These are phyloP conservation scores for Funneliformis caledonium DNA, from an alignment of 371 early-diverging fungal species.

Conservation along the genomic window DNA sequence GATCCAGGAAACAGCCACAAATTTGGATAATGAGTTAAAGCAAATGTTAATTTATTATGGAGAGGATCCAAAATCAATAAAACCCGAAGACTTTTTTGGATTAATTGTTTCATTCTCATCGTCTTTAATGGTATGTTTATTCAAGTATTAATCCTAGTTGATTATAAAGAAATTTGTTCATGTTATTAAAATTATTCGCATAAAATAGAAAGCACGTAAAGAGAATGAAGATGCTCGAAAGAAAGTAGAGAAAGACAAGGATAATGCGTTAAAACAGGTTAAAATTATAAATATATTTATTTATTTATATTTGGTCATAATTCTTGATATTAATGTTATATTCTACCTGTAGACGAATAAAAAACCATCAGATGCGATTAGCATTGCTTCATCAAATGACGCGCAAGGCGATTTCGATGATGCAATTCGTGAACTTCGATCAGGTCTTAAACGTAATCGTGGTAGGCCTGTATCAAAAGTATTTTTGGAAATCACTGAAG, in stretches of 20 bases:
- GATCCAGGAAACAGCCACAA: slow-evolving; percentile 55
- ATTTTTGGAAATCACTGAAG: not conserved
- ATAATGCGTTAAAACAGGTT: not conserved
- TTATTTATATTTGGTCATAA: not conserved
- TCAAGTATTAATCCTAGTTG: not conserved
- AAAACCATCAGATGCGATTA: not conserved
- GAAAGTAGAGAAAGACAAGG: slow-evolving; percentile 17
- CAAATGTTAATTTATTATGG: slow-evolving; percentile 78
- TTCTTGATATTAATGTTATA: not conserved
- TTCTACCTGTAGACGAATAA: not conserved
- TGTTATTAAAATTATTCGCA: not conserved
- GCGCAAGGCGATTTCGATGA: slow-evolving; percentile 43
- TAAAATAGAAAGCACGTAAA: slow-evolving; percentile 26
- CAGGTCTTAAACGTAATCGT: slow-evolving; percentile 37
- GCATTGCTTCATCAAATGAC: slow-evolving; percentile 18
- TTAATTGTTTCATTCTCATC: slow-evolving; percentile 56
- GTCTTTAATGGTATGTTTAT: slow-evolving; percentile 44
- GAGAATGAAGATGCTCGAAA: slow-evolving; percentile 39
- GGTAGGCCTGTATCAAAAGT: slow-evolving; percentile 28
- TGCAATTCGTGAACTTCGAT: slow-evolving; percentile 38
- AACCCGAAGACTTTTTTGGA: slow-evolving; percentile 89
- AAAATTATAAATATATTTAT: not conserved
- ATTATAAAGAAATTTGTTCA: not conserved
- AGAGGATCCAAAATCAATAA: slow-evolving; percentile 78
- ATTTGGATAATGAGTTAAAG: slow-evolving; percentile 70